Evolutionary conservation across 106 monocot genomes (phyloP).

Genomic region (Dendrobium nobile): DNA sequence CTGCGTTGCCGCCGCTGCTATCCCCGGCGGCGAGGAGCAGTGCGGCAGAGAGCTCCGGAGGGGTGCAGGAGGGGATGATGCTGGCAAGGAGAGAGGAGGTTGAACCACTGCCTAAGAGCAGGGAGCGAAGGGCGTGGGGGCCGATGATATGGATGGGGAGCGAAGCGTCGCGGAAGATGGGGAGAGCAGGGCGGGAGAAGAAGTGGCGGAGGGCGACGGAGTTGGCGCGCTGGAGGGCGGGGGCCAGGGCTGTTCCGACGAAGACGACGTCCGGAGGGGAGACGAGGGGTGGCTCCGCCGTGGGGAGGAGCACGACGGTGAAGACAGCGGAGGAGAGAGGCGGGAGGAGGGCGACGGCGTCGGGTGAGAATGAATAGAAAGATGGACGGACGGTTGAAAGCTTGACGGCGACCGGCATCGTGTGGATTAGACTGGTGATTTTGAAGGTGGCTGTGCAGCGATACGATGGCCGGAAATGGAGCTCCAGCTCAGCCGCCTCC

Average conservation of each 20-base stretch:
- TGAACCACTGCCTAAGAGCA: background rate
- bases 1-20: too few species aligned
- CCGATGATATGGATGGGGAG: conserved; percentile 16
- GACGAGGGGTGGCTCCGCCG: conserved; percentile 7
- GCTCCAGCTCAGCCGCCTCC: background rate
- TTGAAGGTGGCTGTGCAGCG: conserved; percentile 1
- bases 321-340: conserved; percentile 19
- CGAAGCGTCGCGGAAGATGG: conserved; percentile 17
- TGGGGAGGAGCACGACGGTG: conserved; percentile 14
- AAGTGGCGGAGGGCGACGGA: conserved; percentile 4
- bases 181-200: conserved; percentile 11
- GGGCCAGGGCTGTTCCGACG: conserved; percentile 8
- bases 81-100: conserved; percentile 7
- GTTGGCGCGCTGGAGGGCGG: conserved; percentile 7
- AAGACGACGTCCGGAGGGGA: conserved; percentile 12
- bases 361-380: conserved; percentile 10
- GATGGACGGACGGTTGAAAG: background rate
- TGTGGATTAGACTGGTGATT: conserved; percentile 10
- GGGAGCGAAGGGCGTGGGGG: conserved; percentile 11
- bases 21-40: conserved; percentile 6
- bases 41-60: conserved; percentile 6
- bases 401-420: conserved; percentile 12
- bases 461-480: conserved; percentile 3
- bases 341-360: conserved; percentile 6
- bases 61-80: conserved; percentile 10